These are phyloP conservation scores for Eutrema heterophyllum DNA, from an alignment of 345 rosid genomes.

Conservation along the genomic window DNA sequence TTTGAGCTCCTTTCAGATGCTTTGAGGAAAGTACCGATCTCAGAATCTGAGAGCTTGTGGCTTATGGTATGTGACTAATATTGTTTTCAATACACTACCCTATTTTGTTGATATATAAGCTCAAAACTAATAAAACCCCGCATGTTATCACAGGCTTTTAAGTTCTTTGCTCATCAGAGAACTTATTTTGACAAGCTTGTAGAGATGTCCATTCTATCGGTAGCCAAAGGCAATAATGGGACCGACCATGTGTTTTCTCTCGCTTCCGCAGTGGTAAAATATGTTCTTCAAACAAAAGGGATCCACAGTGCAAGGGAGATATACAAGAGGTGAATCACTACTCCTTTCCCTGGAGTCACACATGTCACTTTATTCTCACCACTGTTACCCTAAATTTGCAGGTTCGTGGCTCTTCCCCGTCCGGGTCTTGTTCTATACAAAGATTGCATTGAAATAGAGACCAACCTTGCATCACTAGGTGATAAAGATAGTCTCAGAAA, in stretches of 20 bases:
- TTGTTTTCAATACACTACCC: neutral
- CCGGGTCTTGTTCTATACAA: constrained; percentile 63
- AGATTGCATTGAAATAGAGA: constrained; percentile 80
- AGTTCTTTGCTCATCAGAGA: constrained; percentile 44
- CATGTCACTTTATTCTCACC: neutral
- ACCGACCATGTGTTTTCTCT: constrained; percentile 62
- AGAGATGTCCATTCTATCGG: constrained; percentile 52
- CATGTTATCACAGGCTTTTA: constrained; percentile 55
- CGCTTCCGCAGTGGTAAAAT: constrained; percentile 50
- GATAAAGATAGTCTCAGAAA: constrained; percentile 52
- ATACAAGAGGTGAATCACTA: constrained; percentile 54
- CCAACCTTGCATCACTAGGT: constrained; percentile 50
- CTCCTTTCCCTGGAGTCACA: neutral
- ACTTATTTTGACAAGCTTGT: constrained; percentile 62
- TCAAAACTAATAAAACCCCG: neutral
- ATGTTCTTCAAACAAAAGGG: constrained; percentile 64
- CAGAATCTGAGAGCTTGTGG: constrained; percentile 83
- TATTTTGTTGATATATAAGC: neutral
- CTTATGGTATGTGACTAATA: constrained; percentile 48
- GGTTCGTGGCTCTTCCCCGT: constrained; percentile 74
- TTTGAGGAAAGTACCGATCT: constrained; percentile 43
- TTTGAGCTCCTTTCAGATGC: constrained; percentile 50
- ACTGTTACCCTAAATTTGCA: constrained; percentile 26
- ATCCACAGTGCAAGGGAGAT: constrained; percentile 50
- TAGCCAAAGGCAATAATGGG: constrained; percentile 58